Evolutionary conservation across 2,329 filamentous ascomycete genomes (phyloP).

Genomic region (Cytospora piceae): DNA sequence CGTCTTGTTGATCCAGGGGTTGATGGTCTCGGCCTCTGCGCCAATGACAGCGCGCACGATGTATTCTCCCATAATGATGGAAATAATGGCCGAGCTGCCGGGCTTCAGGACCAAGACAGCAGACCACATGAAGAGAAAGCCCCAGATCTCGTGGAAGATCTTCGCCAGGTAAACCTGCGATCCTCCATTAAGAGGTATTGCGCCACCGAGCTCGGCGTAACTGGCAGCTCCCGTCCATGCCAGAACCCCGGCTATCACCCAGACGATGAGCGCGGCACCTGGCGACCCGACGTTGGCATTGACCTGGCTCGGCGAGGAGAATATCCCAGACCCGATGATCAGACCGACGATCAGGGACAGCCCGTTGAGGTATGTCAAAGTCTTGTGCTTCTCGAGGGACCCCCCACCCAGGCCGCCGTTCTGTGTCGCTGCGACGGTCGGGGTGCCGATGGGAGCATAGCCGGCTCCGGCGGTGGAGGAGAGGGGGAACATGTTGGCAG

Average conservation of each 20-base stretch:
- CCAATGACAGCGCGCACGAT: conserved; percentile 86
- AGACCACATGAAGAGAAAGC: conserved; percentile 96
- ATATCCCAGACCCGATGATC: conserved; percentile 96
- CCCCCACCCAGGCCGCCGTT: conserved; percentile 67
- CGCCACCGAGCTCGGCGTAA: conserved; percentile 93
- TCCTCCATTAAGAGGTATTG: conserved; percentile 93
- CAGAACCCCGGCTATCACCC: conserved; percentile 86
- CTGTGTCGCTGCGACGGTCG: conserved; percentile 61
- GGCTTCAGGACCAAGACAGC: conserved; percentile 94
- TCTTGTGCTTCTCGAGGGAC: conserved; percentile 94
- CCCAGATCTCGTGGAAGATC: conserved; percentile 91
- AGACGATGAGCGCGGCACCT: conserved; percentile 87
- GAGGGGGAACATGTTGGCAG: conserved; percentile 88
- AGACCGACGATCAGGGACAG: conserved; percentile 87
- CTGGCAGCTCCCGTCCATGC: conserved; percentile 96
- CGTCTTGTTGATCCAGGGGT: conserved; percentile 86
- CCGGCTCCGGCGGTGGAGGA: conserved; percentile 74
- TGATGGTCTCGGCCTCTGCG: conserved; percentile 80
- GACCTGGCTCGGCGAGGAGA: conserved; percentile 91
- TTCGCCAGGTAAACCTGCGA: conserved; percentile 93
- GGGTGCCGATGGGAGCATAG: conserved; percentile 85
- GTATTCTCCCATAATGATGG: conserved; percentile 98
- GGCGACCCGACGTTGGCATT: conserved; percentile 90
- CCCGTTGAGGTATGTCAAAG: conserved; percentile 91
- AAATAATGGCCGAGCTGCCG: conserved; percentile 88